Percentiles rank a stretch among this genome's conserved stretches.
Conservation (phyloP, 192 early-diverging fungal species). For the Coemansia sp. region DNA sequence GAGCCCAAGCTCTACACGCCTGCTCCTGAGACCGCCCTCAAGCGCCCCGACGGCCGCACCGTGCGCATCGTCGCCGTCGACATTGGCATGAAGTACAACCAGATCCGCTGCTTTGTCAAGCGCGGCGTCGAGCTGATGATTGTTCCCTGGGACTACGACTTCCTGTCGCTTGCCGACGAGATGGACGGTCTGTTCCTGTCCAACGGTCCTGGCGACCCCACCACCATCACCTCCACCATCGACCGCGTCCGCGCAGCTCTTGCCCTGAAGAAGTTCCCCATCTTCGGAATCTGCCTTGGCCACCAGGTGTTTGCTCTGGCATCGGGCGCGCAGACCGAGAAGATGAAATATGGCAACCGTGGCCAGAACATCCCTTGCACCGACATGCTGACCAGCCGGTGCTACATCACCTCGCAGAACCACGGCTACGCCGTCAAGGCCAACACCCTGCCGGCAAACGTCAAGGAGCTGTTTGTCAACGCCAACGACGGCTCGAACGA, state of each 20-base stretch:
- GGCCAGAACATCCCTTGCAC: conserved; percentile 99
- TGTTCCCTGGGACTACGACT: conserved; percentile 97
- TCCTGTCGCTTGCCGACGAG: conserved; percentile 58
- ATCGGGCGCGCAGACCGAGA: conserved; percentile 84
- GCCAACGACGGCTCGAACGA: conserved; percentile 99
- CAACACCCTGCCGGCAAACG: conserved; percentile 59
- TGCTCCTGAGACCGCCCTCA: conserved; percentile 54
- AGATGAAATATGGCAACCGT: conserved; percentile 99
- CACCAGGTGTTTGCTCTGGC: conserved; percentile 96
- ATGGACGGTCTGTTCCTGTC: conserved; percentile 87
- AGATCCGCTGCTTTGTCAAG: conserved; percentile 95
- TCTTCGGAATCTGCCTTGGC: conserved; percentile 99
- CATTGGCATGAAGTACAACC: conserved; percentile 99
- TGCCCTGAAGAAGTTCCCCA: conserved; percentile 71
- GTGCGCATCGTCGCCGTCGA: conserved; percentile 90
- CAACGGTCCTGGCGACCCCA: conserved; percentile 98
- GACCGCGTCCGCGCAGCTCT: conserved; percentile 68
- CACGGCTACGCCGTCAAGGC: conserved; percentile 96
- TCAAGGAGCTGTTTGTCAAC: conserved; percentile 91
- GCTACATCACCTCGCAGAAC: conserved; percentile 99
- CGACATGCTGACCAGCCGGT: conserved; percentile 89
- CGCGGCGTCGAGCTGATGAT: conserved; percentile 91
- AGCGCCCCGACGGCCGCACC: conserved; percentile 57
- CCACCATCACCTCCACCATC: conserved; percentile 75
- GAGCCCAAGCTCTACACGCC: conserved; percentile 72